A percentile compares a stretch with the other conserved stretches of the same genome.
phyloP scores from a whole-genome alignment of 352 stramenopile species.

The Globisporangium cylindrosporum region DNA sequence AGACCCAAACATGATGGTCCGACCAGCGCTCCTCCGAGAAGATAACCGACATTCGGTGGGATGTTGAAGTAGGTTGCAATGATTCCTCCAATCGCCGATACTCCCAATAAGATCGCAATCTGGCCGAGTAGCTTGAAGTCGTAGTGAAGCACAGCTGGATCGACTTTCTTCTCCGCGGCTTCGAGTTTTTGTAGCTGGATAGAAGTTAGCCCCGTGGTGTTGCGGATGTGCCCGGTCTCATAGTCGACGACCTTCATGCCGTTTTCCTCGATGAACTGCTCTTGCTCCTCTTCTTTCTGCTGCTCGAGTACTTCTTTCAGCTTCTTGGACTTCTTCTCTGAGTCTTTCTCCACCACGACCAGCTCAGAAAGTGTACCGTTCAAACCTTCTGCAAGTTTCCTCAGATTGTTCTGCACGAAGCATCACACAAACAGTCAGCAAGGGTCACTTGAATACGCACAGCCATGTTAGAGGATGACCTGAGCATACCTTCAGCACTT shows the following conservation, averaged over 20 bases:
- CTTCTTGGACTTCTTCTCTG: conserved; percentile 75
- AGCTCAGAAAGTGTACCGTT: conserved; percentile 78
- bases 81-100: conserved; percentile 88
- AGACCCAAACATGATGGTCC: conserved; percentile 86
- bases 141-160: conserved; percentile 84
- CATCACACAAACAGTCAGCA: neutral
- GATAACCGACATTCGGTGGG: conserved; percentile 89
- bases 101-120: conserved; percentile 75
- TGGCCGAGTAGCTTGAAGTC: conserved; percentile 85
- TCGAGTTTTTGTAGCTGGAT: conserved; percentile 74
- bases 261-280: conserved; percentile 79
- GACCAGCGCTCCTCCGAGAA: conserved; percentile 88
- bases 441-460: neutral
- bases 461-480: neutral
- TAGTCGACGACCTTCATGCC: conserved; percentile 82
- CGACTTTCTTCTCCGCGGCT: conserved; percentile 73
- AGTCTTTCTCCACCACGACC: conserved; percentile 80
- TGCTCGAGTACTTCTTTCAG: conserved; percentile 72
- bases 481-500: conserved; percentile 25
- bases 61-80: conserved; percentile 85
- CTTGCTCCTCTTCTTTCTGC: conserved; percentile 73
- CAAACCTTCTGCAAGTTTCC: conserved; percentile 62
- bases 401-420: conserved; percentile 47
- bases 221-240: conserved; percentile 75
- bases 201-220: conserved; percentile 62